Evolutionary conservation across 2,329 filamentous ascomycete genomes (phyloP), one percentile per base, ranked within the genome.

Genomic region (Tolypocladium endophyticum): DNA sequence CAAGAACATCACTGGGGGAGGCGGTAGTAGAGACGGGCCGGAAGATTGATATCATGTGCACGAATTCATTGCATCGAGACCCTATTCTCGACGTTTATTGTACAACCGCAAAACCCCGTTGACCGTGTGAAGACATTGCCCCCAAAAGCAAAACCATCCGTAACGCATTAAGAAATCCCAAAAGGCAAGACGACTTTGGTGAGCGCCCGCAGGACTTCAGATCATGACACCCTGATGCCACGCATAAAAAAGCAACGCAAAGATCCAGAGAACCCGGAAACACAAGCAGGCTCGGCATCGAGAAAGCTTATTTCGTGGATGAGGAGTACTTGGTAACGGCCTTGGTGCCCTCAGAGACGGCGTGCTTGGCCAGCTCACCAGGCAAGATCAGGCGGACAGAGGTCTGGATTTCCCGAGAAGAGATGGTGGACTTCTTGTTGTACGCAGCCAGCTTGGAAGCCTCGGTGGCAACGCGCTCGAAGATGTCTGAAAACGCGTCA

Each of bases 341-440:
- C 90, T 99, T 99, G 77, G 94, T 99, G 75, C 94, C 94, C 83
- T 99, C 94, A 71, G 94, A 99, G 56, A 99, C 94, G 69, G 94
- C 94, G 81, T 99, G 94, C 89, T 99, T 99, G 77, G 94, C 94
- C 70, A 99, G 86, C 82, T 99, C 94, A 81, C 94, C 94, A 55
- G 94, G 94, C 59, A 99, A 89, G 80, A 99, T 99, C 64, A 99
- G 87, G 68, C 94, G 89, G 70, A 99, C 94, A 69, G 94, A 97
- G 70, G 94, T 99, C 86, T 99, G 94, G 75, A 99, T 99, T 82
- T 99, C 94, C 74, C 94, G 89, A 68, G 94, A 97, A 59, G 93
- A 97, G 81, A 99, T 99, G 76, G 94, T 99, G 57, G 93, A 97
- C 86, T 99, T 99, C 89, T 97, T 99, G 89, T 99, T 99, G 86